Evolutionary conservation across 352 stramenopile genomes (phyloP), one percentile per base, ranked within the genome.

Genomic region (Blastocystis sp.): DNA sequence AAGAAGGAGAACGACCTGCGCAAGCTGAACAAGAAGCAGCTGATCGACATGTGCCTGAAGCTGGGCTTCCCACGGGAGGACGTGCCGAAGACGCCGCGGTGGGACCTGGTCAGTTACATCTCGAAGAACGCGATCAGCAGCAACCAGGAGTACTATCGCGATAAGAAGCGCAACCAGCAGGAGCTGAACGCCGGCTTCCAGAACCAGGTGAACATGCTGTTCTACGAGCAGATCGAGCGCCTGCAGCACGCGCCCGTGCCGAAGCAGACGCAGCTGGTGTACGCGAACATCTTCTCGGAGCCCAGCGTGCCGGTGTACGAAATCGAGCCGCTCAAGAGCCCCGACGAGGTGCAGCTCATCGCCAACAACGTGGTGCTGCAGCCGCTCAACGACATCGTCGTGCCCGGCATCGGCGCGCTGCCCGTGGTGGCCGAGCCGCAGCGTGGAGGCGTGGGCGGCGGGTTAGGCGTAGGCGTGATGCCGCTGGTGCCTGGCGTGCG

Each of bases 101-200:
- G 74, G 74, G n/a, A 28, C 9, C 28, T 84, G 0, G 74, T 84
- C 19, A n/a, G 48, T 1, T 84, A 84, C 61, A 63, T 84, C 14
- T 43, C 40, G 74, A 28, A 64, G 11, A 68, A 84, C 48, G 74
- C 52, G 7, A 34, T 28, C 24, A 45, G 69, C 61, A 43, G 66
- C 9, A 24, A 52, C 52, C 45, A 38, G 9, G 60, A 84, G 43
- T 38, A 69, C 4, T 84, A 69, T 42, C 74, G 74, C 24, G 45
- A 69, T 14, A 61, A 84, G 45, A 84, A 84, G 74, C 54, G 48
- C n/a, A 84, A 84, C 38, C 74, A 84, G 54, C 74, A 84, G 74
- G 74, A 84, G 61, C 74, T 68, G 54, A 84, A 84, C 52, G 28
- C n/a, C 17, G 45, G 66, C n/a, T 84, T 84, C 74, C 74, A 84